Evolutionary conservation across 768 basidiomycete species (phyloP).

Genomic region (Galerina marginata): DNA sequence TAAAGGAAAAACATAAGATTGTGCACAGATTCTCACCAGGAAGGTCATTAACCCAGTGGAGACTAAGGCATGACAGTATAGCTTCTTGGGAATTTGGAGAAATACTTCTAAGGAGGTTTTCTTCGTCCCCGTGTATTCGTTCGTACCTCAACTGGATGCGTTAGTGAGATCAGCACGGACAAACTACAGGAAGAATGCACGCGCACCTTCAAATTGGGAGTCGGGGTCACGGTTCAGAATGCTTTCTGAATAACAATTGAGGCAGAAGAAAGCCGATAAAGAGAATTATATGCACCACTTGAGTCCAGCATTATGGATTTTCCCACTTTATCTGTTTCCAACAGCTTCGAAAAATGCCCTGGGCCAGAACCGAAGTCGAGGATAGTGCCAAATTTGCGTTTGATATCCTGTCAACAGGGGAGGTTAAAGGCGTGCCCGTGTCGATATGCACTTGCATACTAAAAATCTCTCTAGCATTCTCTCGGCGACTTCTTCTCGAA

Average conservation of each 20-base stretch:
- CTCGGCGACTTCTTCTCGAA: slow-evolving; percentile 90
- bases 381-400: slow-evolving; percentile 76
- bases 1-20: background rate
- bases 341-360: slow-evolving; percentile 87
- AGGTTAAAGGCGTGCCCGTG: background rate
- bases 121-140: slow-evolving; percentile 85
- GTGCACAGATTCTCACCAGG: slow-evolving; percentile 63
- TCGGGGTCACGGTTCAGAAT: slow-evolving; percentile 80
- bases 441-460: slow-evolving; percentile 46
- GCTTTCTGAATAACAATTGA: slow-evolving; percentile 49
- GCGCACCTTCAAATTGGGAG: slow-evolving; percentile 78
- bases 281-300: slow-evolving; percentile 61
- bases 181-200: background rate
- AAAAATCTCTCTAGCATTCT: slow-evolving; percentile 88
- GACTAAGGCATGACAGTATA: slow-evolving; percentile 86
- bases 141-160: slow-evolving; percentile 70
- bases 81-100: slow-evolving; percentile 84
- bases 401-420: slow-evolving; percentile 75
- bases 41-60: slow-evolving; percentile 98
- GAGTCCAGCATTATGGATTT: slow-evolving; percentile 87
- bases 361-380: slow-evolving; percentile 91
- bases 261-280: background rate
- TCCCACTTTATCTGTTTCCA: slow-evolving; percentile 69
- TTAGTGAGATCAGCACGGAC: slow-evolving; percentile 9
- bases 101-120: slow-evolving; percentile 70